A percentile compares a stretch with the other conserved stretches of the same genome.
These are phyloP conservation scores for Violaceomyces palustris DNA, from an alignment of 1,284 basidiomycete species.

Conservation along the genomic window DNA sequence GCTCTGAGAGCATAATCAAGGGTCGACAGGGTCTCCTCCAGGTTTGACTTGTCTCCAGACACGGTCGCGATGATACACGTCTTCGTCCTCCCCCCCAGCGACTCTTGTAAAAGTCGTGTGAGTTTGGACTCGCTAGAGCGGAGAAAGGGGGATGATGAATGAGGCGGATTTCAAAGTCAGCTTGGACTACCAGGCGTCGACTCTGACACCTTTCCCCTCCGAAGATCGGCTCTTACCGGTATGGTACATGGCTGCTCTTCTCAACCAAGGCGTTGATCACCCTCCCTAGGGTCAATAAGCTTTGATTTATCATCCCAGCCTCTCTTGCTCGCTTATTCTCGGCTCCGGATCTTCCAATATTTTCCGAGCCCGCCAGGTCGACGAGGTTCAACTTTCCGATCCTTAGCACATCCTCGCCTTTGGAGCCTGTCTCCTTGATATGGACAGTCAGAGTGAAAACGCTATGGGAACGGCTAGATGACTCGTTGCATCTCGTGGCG, in stretches of 20 bases:
- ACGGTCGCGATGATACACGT: conserved; percentile 93
- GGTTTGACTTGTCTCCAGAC: conserved; percentile 58
- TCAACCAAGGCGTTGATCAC: conserved; percentile 97
- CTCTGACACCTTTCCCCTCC: too few species aligned
- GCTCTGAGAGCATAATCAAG: conserved; percentile 95
- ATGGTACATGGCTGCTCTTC: conserved; percentile 80
- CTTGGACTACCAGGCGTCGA: too few species aligned
- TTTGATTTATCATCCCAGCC: conserved; percentile 99
- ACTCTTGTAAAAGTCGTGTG: conserved; percentile 95
- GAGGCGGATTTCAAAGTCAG: too few species aligned
- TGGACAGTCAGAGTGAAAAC: conserved; percentile 96
- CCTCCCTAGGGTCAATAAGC: conserved; percentile 85
- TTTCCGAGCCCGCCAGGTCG: conserved; percentile 94
- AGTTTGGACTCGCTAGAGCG: conserved; percentile 70
- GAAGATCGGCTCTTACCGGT: too few species aligned
- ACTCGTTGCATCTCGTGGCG: conserved; percentile 95
- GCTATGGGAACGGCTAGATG: conserved; percentile 92
- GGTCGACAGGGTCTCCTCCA: conserved; percentile 96
- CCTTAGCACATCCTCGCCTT: conserved; percentile 79
- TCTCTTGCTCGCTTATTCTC: conserved; percentile 91
- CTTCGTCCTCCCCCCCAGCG: conserved; percentile 94
- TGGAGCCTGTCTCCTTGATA: conserved; percentile 71
- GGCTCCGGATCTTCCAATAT: conserved; percentile 91
- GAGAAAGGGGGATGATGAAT: neutral
- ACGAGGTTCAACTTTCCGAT: conserved; percentile 96